Percentiles rank a stretch among this genome's conserved stretches.
These are phyloP conservation scores for Ilex asprella DNA, from an alignment of 257 asterid genomes.

Conservation along the genomic window DNA sequence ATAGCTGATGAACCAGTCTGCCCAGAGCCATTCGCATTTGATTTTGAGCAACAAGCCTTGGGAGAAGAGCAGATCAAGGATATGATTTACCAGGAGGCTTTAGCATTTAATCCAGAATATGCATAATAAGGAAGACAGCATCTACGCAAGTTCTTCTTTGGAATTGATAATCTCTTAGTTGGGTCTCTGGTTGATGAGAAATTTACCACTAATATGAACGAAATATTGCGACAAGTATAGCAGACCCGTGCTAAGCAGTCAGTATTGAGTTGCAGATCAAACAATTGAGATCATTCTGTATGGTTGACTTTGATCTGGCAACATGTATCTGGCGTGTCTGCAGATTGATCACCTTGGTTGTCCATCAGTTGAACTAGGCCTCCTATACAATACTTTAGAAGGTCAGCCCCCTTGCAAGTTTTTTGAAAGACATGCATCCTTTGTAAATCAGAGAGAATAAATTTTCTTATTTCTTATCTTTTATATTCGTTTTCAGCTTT, in stretches of 20 bases:
- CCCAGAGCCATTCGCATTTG: conserved; percentile 54
- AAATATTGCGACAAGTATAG: neutral
- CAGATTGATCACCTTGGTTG: too few relatives aligned
- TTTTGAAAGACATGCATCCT: too few relatives aligned
- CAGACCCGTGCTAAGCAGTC: neutral
- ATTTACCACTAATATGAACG: neutral
- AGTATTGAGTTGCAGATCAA: neutral
- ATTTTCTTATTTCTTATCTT: too few relatives aligned
- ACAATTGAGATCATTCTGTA: neutral
- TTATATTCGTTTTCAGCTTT: too few relatives aligned
- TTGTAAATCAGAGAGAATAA: too few relatives aligned
- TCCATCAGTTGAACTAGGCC: too few relatives aligned
- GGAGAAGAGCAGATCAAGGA: conserved; percentile 91
- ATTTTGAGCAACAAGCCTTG: conserved; percentile 63
- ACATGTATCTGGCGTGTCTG: too few relatives aligned
- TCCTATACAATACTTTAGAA: too few relatives aligned
- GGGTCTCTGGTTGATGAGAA: neutral
- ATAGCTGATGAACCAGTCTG: conserved; percentile 77
- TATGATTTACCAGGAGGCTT: conserved; percentile 77
- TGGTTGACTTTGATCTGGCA: too few relatives aligned
- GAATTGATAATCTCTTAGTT: neutral
- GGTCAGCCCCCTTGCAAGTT: too few relatives aligned
- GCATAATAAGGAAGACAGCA: conserved; percentile 12
- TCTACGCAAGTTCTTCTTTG: neutral
- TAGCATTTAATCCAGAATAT: conserved; percentile 53